phyloP scores from a whole-genome alignment of 768 basidiomycete genomes.

The Mycena polygramma region DNA sequence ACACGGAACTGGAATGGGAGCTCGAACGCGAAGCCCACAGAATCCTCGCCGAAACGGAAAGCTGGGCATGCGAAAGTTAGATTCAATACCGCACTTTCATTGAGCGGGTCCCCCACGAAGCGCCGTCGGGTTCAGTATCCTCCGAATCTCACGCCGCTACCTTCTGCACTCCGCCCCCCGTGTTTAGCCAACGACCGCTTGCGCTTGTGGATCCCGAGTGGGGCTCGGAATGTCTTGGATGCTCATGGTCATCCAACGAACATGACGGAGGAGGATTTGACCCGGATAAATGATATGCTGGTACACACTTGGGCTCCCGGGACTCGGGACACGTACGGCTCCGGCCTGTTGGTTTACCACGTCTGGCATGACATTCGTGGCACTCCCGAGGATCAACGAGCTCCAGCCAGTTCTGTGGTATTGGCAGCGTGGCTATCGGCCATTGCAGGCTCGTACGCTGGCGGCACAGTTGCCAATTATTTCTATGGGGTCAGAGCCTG shows the following conservation, averaged over 20 bases:
- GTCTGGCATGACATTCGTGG: constrained; percentile 26
- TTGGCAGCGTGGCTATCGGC: constrained; percentile 34
- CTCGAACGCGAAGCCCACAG: too few species aligned
- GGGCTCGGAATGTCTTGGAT: background rate
- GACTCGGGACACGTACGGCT: constrained; percentile 35
- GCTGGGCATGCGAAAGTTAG: too few species aligned
- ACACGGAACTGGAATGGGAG: too few species aligned
- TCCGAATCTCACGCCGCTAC: background rate
- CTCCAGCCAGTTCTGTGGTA: constrained; percentile 20
- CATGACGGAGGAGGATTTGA: background rate
- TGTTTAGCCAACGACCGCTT: background rate
- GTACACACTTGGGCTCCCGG: constrained; percentile 19
- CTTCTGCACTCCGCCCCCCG: background rate
- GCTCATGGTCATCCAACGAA: too few species aligned
- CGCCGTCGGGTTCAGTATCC: too few species aligned
- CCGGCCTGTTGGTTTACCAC: constrained; percentile 38
- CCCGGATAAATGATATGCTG: background rate
- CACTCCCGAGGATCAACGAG: constrained; percentile 29
- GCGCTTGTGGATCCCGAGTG: background rate
- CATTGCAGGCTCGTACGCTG: constrained; percentile 32
- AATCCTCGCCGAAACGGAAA: too few species aligned
- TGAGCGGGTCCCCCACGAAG: too few species aligned
- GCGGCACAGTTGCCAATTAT: constrained; percentile 32
- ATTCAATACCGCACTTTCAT: too few species aligned
- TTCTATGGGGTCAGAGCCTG: constrained; percentile 37